Evolutionary conservation across 1,284 basidiomycete genomes (phyloP).

Genomic region (Apiotrichum akiyoshidainum): DNA sequence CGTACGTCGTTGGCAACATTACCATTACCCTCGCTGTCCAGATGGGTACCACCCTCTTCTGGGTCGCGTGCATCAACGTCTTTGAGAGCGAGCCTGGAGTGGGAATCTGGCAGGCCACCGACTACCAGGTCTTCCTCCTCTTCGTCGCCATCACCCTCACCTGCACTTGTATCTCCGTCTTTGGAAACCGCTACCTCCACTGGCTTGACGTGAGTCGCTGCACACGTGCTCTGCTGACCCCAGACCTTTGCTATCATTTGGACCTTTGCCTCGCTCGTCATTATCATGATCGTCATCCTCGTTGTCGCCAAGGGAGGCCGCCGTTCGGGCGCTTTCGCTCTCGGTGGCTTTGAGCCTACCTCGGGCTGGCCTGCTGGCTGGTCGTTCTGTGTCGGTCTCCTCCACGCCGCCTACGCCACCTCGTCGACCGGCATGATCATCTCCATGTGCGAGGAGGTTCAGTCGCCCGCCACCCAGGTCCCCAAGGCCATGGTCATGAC

Average conservation of each 20-base stretch:
- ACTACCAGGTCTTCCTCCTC: slow-evolving; percentile 25
- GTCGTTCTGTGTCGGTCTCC: slow-evolving; percentile 40
- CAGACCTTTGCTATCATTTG: slow-evolving; percentile 33
- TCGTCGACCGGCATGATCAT: slow-evolving; percentile 46
- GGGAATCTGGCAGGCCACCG: slow-evolving; percentile 13
- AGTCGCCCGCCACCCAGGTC: slow-evolving; percentile 43
- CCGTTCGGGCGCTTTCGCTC: slow-evolving; percentile 33
- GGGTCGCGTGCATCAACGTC: slow-evolving; percentile 27
- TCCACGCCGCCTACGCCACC: slow-evolving; percentile 42
- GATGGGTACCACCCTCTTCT: slow-evolving; percentile 44
- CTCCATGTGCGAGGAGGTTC: slow-evolving; percentile 49
- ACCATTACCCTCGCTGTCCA: slow-evolving; percentile 52
- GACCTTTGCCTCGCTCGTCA: slow-evolving; percentile 29
- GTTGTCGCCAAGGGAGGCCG: slow-evolving; percentile 43
- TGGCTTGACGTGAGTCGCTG: slow-evolving; percentile 33
- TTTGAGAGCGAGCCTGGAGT: slow-evolving; percentile 19
- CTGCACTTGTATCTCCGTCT: slow-evolving; percentile 25
- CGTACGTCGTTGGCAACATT: slow-evolving; percentile 52
- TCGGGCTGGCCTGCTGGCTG: slow-evolving; percentile 20
- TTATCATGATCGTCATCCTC: slow-evolving; percentile 37
- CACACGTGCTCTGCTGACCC: background rate
- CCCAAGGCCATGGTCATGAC: slow-evolving; percentile 42
- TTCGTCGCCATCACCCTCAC: slow-evolving; percentile 18
- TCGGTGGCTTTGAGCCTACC: slow-evolving; percentile 22
- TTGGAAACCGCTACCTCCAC: slow-evolving; percentile 41